These are phyloP conservation scores for Liriodendron chinense DNA, from an alignment of 164 flowering plant species.

Conservation along the genomic window DNA sequence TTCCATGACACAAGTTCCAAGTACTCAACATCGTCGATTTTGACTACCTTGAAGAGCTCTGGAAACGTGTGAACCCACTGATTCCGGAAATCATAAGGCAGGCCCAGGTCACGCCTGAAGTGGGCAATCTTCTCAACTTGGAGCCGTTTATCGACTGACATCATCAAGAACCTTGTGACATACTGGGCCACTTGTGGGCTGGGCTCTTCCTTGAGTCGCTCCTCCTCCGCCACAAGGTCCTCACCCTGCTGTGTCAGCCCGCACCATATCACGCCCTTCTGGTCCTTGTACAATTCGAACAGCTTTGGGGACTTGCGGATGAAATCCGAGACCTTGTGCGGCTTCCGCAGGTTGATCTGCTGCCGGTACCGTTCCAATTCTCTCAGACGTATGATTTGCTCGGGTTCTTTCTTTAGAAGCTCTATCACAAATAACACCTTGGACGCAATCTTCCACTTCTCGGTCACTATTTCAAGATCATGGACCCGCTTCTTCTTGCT, in stretches of 20 bases:
- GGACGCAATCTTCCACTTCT: slow-evolving; percentile 60
- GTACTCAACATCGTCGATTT: slow-evolving; percentile 46
- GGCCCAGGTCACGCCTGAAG: slow-evolving; percentile 80
- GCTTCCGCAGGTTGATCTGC: slow-evolving; percentile 70
- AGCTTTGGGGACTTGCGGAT: slow-evolving; percentile 68
- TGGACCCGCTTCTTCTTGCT: slow-evolving; percentile 68
- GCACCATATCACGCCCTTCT: slow-evolving; percentile 64
- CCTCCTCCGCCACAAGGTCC: slow-evolving; percentile 62
- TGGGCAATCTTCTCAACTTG: slow-evolving; percentile 71
- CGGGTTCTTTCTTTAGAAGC: slow-evolving; percentile 59
- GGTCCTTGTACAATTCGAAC: slow-evolving; percentile 77
- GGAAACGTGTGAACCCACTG: slow-evolving; percentile 66
- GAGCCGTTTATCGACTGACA: slow-evolving; percentile 69
- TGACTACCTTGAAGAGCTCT: slow-evolving; percentile 55
- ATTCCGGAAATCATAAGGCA: slow-evolving; percentile 70
- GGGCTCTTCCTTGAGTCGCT: slow-evolving; percentile 38
- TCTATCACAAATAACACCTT: slow-evolving; percentile 64
- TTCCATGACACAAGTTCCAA: slow-evolving; percentile 84
- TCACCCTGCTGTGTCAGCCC: slow-evolving; percentile 78
- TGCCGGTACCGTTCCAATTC: slow-evolving; percentile 52
- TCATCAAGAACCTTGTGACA: slow-evolving; percentile 79
- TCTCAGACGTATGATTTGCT: slow-evolving; percentile 50
- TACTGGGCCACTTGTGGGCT: slow-evolving; percentile 62
- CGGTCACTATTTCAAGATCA: slow-evolving; percentile 66
- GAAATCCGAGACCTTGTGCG: slow-evolving; percentile 68